Percentiles rank a stretch among this genome's conserved stretches.
Evolutionary conservation across 73 alveolate species (phyloP).

Genomic region (Paramecium primaurelia): DNA sequence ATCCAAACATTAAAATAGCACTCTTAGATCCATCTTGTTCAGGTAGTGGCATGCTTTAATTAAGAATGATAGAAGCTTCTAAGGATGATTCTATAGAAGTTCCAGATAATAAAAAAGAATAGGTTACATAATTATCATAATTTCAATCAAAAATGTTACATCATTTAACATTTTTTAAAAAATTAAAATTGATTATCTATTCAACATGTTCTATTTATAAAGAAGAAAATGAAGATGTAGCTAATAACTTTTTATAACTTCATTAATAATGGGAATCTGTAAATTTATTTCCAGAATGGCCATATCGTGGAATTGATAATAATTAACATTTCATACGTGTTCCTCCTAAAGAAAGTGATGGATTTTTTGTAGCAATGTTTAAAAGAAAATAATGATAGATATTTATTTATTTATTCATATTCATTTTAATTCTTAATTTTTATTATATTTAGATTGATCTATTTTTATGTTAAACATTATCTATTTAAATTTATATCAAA

Average conservation of each 20-base stretch:
- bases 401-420: background rate
- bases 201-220: slow-evolving; percentile 59
- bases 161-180: slow-evolving; percentile 26
- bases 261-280: slow-evolving; percentile 25
- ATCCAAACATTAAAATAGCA: slow-evolving; percentile 2
- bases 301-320: slow-evolving; percentile 29
- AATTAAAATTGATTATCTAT: slow-evolving; percentile 21
- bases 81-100: background rate
- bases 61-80: slow-evolving; percentile 31
- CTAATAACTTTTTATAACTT: background rate
- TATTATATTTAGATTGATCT: no score
- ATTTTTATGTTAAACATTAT: no score
- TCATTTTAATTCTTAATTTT: no score
- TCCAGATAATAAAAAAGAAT: background rate
- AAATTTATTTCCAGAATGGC: slow-evolving; percentile 42
- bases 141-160: slow-evolving; percentile 30
- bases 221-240: slow-evolving; percentile 62
- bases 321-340: slow-evolving; percentile 24
- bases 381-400: background rate
- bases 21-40: slow-evolving; percentile 62
- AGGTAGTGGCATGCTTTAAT: slow-evolving; percentile 61
- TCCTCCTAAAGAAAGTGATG: slow-evolving; percentile 45
- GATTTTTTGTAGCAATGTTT: slow-evolving; percentile 58
- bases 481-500: no score
- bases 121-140: background rate